These are phyloP conservation scores for Tubosaeta sp. DNA, from an alignment of 768 basidiomycete genomes.

Conservation along the genomic window DNA sequence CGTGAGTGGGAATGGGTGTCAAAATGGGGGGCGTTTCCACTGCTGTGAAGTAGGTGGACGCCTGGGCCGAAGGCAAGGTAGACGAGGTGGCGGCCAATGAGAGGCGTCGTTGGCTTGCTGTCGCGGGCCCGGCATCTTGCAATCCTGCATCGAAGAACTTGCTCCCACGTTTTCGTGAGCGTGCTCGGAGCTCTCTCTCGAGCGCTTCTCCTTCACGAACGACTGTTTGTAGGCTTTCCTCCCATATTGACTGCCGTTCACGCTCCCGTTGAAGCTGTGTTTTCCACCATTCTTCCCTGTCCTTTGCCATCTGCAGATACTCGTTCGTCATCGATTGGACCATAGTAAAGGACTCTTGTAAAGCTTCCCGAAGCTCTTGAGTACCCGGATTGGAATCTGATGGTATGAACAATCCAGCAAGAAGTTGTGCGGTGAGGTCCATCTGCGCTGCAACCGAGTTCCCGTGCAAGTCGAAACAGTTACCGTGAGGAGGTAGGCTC, in stretches of 20 bases:
- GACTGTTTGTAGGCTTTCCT: slow-evolving; percentile 82
- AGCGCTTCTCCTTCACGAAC: slow-evolving; percentile 82
- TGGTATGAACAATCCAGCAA: slow-evolving; percentile 42
- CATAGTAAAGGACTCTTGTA: slow-evolving; percentile 55
- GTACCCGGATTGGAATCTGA: slow-evolving; percentile 25
- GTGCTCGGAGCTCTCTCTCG: slow-evolving; percentile 69
- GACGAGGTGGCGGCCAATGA: slow-evolving; percentile 10
- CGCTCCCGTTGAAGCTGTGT: slow-evolving; percentile 61
- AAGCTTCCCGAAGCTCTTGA: slow-evolving; percentile 41
- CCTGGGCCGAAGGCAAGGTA: slow-evolving; percentile 14
- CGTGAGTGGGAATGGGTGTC: background rate
- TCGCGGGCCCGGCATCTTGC: slow-evolving; percentile 16
- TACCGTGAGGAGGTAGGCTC: slow-evolving; percentile 51
- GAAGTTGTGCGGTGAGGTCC: slow-evolving; percentile 67
- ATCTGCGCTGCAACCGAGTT: slow-evolving; percentile 72
- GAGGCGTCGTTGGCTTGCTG: slow-evolving; percentile 19
- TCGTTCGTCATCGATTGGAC: slow-evolving; percentile 61
- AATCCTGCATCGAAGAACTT: slow-evolving; percentile 43
- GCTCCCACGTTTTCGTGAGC: slow-evolving; percentile 58
- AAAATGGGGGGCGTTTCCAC: slow-evolving; percentile 17
- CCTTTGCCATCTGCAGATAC: slow-evolving; percentile 63
- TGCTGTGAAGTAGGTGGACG: slow-evolving; percentile 21
- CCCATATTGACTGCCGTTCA: slow-evolving; percentile 72
- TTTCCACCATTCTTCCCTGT: slow-evolving; percentile 81
- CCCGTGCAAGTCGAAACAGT: slow-evolving; percentile 60